Conservation (phyloP, 257 asterid genomes). For the Fraxinus excelsior region DNA sequence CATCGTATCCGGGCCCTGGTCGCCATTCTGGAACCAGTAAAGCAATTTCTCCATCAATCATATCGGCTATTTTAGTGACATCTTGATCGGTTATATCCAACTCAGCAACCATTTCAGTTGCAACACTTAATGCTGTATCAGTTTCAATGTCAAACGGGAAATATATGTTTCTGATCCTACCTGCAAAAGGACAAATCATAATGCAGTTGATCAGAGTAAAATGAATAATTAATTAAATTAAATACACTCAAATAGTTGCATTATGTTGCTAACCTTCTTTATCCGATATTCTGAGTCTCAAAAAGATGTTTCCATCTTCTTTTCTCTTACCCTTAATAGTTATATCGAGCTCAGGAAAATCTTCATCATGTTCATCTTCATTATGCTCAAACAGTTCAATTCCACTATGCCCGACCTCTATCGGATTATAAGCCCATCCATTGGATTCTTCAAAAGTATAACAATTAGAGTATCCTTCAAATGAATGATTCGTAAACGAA, state of each 20-base stretch:
- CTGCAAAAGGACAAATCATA: conserved; percentile 40
- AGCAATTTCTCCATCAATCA: conserved; percentile 78
- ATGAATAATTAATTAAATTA: neutral
- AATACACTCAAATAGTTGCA: neutral
- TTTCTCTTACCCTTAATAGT: conserved; percentile 65
- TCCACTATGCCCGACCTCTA: neutral
- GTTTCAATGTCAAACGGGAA: conserved; percentile 74
- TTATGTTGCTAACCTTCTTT: conserved; percentile 61
- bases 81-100: conserved; percentile 84
- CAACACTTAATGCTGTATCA: conserved; percentile 78
- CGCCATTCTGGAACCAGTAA: conserved; percentile 81
- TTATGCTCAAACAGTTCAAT: conserved; percentile 6
- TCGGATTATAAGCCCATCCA: neutral
- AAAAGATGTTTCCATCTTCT: conserved; percentile 73
- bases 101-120: conserved; percentile 89
- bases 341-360: conserved; percentile 45
- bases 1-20: conserved; percentile 11
- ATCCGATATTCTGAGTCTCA: conserved; percentile 80
- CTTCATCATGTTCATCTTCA: neutral
- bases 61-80: conserved; percentile 70
- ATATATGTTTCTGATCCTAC: conserved; percentile 73
- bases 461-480: conserved; percentile 40
- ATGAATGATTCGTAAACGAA: neutral
- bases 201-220: neutral
- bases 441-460: conserved; percentile 37